Conservation (phyloP, 331 rosid species). For the Ulmus americana region DNA sequence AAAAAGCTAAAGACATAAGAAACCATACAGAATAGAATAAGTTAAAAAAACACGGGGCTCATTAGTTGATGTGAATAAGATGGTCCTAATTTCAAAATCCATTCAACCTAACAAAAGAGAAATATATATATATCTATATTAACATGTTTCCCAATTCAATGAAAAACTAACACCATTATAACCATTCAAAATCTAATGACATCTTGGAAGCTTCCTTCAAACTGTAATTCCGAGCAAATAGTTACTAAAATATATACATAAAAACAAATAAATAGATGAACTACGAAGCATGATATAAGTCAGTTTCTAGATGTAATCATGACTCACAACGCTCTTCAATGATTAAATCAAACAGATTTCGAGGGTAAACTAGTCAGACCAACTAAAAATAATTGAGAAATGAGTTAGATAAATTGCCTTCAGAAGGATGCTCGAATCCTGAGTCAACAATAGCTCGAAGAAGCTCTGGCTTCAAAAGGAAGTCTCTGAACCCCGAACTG, state of each 20-base stretch:
- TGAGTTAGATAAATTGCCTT: conserved; percentile 50
- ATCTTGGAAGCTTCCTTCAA: neutral
- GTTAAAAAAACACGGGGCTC: too few species aligned
- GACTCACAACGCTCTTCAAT: neutral
- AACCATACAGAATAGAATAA: too few species aligned
- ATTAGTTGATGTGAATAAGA: too few species aligned
- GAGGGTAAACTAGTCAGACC: too few species aligned
- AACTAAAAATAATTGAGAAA: neutral
- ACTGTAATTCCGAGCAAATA: neutral
- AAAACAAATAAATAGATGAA: neutral
- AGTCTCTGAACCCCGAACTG: conserved; percentile 99
- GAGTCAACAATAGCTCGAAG: conserved; percentile 97
- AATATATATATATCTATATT: too few species aligned
- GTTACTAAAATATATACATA: neutral
- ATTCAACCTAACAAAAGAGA: neutral
- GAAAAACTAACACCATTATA: neutral
- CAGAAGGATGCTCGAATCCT: conserved; percentile 98
- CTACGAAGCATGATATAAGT: neutral
- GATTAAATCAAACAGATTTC: neutral
- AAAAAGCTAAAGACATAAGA: neutral
- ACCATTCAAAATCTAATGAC: neutral
- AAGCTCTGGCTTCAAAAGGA: conserved; percentile 96
- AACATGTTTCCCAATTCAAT: too few species aligned
- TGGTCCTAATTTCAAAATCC: too few species aligned
- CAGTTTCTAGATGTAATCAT: too few species aligned